These are phyloP conservation scores for Priceomyces fermenticarens DNA, from an alignment of 805 yeast species.

Conservation along the genomic window DNA sequence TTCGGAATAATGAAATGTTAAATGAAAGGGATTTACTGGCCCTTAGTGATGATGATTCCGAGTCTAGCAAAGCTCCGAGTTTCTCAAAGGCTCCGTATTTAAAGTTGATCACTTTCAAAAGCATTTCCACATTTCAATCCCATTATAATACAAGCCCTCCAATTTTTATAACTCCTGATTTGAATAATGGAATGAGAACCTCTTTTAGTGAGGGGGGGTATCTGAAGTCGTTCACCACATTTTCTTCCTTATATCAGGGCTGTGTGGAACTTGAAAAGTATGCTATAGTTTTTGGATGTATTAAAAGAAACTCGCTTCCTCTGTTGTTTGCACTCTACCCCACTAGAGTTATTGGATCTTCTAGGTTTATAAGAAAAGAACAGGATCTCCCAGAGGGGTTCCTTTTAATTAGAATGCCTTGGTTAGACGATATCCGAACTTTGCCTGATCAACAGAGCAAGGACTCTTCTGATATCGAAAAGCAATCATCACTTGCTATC, in stretches of 20 bases:
- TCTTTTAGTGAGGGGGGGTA: conserved; percentile 34
- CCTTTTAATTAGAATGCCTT: conserved; percentile 66
- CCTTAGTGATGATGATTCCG: conserved; percentile 9
- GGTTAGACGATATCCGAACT: conserved; percentile 68
- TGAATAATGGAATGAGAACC: conserved; percentile 35
- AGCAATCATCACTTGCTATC: conserved; percentile 7
- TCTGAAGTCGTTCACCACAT: conserved; percentile 62
- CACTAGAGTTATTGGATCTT: conserved; percentile 27
- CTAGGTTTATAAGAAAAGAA: conserved; percentile 10
- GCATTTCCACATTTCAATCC: conserved; percentile 42
- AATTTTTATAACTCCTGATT: conserved; percentile 64
- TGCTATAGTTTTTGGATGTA: conserved; percentile 73
- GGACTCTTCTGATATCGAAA: conserved; percentile 12
- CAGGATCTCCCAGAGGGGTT: conserved; percentile 65
- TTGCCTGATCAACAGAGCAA: conserved; percentile 45
- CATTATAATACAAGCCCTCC: conserved; percentile 55
- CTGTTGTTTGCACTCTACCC: conserved; percentile 59
- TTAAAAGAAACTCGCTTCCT: conserved; percentile 54
- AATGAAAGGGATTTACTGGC: conserved; percentile 7
- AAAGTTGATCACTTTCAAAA: conserved; percentile 66
- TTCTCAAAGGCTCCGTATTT: conserved; percentile 45
- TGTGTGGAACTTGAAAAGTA: conserved; percentile 49
- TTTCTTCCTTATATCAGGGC: conserved; percentile 64
- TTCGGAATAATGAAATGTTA: conserved; percentile 4
- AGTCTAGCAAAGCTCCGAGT: conserved; percentile 9